Evolutionary conservation across 352 stramenopile genomes (phyloP).

Genomic region (Globisporangium cystogenes): DNA sequence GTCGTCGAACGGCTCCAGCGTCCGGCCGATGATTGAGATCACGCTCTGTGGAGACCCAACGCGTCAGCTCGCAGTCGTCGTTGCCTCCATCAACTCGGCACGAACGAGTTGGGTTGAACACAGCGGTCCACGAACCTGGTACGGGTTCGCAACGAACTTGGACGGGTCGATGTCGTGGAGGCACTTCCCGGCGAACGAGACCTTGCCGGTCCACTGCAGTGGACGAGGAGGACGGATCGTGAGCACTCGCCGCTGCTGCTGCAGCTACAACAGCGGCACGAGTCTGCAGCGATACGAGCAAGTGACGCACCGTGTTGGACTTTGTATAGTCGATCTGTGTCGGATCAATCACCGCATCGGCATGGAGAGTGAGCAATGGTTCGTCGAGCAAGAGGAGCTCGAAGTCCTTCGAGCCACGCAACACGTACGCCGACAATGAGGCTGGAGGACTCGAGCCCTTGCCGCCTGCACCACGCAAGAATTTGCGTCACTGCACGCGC

Average conservation of each 20-base stretch:
- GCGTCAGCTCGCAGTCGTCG: background rate
- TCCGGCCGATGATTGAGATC: slow-evolving; percentile 63
- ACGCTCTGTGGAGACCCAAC: slow-evolving; percentile 24
- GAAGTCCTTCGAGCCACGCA: background rate
- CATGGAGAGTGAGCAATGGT: background rate
- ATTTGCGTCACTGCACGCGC: background rate
- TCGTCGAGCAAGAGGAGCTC: background rate
- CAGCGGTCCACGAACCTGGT: slow-evolving; percentile 27
- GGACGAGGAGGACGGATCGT: no score
- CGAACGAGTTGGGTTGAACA: no score
- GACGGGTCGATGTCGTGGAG: slow-evolving; percentile 68
- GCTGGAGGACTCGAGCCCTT: slow-evolving; percentile 59
- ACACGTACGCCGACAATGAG: slow-evolving; percentile 57
- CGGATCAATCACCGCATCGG: background rate
- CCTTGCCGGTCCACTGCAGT: slow-evolving; percentile 60
- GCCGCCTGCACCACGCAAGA: slow-evolving; percentile 17
- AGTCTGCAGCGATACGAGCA: background rate
- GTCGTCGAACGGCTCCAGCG: slow-evolving; percentile 61
- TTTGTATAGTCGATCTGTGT: slow-evolving; percentile 73
- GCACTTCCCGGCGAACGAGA: slow-evolving; percentile 51
- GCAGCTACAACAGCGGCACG: no score
- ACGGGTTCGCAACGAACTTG: slow-evolving; percentile 45
- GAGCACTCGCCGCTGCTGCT: background rate
- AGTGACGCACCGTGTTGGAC: slow-evolving; percentile 48
- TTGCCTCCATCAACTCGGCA: background rate